Base-by-base conservation (phyloP, 2,329 filamentous ascomycete genomes). In the Aspergillus neotritici region DNA sequence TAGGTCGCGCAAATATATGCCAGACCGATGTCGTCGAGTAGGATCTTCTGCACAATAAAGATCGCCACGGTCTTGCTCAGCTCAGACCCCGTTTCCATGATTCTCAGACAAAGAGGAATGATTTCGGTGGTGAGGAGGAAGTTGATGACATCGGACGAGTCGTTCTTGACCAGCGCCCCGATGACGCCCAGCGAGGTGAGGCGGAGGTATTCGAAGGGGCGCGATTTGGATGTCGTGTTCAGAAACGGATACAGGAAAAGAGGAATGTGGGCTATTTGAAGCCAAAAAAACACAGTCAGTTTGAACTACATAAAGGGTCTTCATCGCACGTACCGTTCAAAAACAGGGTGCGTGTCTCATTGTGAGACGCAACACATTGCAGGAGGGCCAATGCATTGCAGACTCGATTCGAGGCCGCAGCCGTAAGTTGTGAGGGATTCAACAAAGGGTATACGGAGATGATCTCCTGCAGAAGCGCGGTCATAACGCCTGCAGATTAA, bases 1-100 rank as follows among this genome's bases (percentile, higher is more conserved):
- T 98, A 98, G 1, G 93, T 98, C 52, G 94, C 91, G 70, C 93
- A 98, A 46, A 98, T 98, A 68, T 98, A 98, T 61, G 93, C 93
- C 50, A 98, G 78, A 4, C 93, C 93, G 58, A 94, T 91, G 60
- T 98, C 93, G 62, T 98, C 93, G 3, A 98, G 79, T 40, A 98
- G 73, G 17, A 98, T 98, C 77, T 98, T 98, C 70, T 98, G 93
- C 13, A 98, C 93, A 58, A 98, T 98, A 73, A 98, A 98, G 59
- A 98, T 98, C 46, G 93, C 93, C 11, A 98, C 93, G 0, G 93
- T 98, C 75, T 98, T 98, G 75, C 89, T 96, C 48, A 98, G 78
- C 69, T 98, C 93, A 1, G 90, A 96, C 38, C 93, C 93, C 0
- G 93, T 98, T 73, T 98, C 93, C 93, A 98, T 98, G 62, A 98